Evolutionary conservation across 2,329 filamentous ascomycete species (phyloP).

Genomic region (Colletotrichum sansevieriae): DNA sequence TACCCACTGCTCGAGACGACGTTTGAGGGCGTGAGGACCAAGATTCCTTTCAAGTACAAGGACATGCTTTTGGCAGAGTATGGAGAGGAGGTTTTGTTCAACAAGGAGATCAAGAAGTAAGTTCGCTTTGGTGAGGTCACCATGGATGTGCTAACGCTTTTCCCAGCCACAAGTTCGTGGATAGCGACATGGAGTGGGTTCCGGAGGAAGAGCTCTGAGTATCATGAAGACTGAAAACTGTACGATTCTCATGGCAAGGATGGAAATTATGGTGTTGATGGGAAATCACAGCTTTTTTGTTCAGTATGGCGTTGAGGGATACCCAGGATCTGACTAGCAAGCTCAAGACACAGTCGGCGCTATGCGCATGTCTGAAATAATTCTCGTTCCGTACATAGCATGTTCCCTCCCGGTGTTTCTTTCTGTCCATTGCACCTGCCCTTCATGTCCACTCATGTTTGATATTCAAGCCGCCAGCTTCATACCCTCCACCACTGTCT

Average conservation of each 20-base stretch:
- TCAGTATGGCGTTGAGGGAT: constrained; percentile 34
- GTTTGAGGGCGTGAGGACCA: constrained; percentile 75
- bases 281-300: neutral
- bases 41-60: constrained; percentile 74
- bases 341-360: neutral
- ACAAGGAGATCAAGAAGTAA: constrained; percentile 66
- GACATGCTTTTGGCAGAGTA: constrained; percentile 72
- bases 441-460: too few species aligned
- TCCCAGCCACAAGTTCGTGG: constrained; percentile 57
- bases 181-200: constrained; percentile 53
- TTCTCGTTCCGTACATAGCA: neutral
- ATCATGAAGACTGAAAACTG: neutral
- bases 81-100: constrained; percentile 61
- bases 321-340: constrained; percentile 29
- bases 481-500: too few species aligned
- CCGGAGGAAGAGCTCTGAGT: constrained; percentile 29
- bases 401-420: neutral
- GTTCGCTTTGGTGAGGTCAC: constrained; percentile 42
- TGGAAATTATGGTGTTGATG: constrained; percentile 9
- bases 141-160: constrained; percentile 35
- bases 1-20: constrained; percentile 77
- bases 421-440: too few species aligned
- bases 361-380: neutral
- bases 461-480: too few species aligned
- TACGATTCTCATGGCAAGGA: neutral